Base-by-base conservation (phyloP, 768 basidiomycete genomes). In the Omphalotus guepiniiformis region DNA sequence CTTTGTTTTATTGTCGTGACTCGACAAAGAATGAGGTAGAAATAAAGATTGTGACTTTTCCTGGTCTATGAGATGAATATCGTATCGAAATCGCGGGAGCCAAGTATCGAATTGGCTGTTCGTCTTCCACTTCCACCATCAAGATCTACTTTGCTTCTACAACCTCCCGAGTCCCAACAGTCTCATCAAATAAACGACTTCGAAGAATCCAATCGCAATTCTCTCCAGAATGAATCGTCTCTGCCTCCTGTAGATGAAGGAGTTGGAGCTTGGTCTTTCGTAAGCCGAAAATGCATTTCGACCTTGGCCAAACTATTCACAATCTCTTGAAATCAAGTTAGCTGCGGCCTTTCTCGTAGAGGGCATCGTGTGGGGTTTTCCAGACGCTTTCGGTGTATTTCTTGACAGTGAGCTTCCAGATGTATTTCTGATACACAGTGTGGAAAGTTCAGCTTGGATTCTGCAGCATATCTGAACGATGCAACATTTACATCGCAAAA, bases 301-400 rank as follows among this genome's bases (percentile, higher is more conserved):
- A 19, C n/a, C 36, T 11, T 19, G 26, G 36, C 36, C 18, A 3
- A 25, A 45, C n/a, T 6, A 21, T 13, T 13, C 32, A 12, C 30
- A n/a, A 35, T 39, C 7, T 16, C 6, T 6, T 16, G 15, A 21
- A 19, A 36, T 5, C 13, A 35, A 63, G 63, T 53, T 64, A 11
- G 50, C 52, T 29, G 58, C 58, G 7, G 56, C 61, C 2, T 63
- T 63, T 38, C 38, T 61, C 32, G 54, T 63, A 6, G 55, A 61
- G 35, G 55, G 51, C 3, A 51, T 64, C 25, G 59, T 65, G 1
- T 66, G 65, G 65, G 61, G 58, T 0, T 63, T 64, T 30, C 63
- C 65, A 2, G 50, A 39, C 32, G 52, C 65, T 3, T 65, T 55
- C 39, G 64, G 64, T 16, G 52, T 65, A 6, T 63, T 66, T 26